Evolutionary conservation across 2,329 filamentous ascomycete genomes (phyloP).

Genomic region (Trichoderma polysporum): DNA sequence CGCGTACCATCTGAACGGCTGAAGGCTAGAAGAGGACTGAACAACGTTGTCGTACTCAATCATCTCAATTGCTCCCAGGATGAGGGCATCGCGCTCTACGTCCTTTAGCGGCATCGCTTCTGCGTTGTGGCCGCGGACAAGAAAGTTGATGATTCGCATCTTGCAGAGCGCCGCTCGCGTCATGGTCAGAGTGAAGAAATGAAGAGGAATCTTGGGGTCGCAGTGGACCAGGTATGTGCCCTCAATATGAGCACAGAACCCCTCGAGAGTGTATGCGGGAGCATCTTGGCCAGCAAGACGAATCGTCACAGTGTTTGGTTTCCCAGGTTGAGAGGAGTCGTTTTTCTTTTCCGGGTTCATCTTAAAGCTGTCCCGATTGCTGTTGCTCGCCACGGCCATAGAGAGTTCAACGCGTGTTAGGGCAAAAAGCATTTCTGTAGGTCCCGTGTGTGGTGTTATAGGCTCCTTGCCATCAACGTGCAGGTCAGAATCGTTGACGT

Average conservation of each 20-base stretch:
- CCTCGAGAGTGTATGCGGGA: slow-evolving; percentile 50
- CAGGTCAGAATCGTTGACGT: slow-evolving; percentile 62
- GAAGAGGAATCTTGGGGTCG: slow-evolving; percentile 58
- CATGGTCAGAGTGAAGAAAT: slow-evolving; percentile 59
- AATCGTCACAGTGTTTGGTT: slow-evolving; percentile 34
- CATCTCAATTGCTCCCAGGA: slow-evolving; percentile 56
- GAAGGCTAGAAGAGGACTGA: slow-evolving; percentile 50
- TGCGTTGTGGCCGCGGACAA: slow-evolving; percentile 48
- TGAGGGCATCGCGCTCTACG: slow-evolving; percentile 51
- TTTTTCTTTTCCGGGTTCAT: slow-evolving; percentile 31
- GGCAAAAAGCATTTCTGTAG: slow-evolving; percentile 61
- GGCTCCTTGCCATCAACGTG: slow-evolving; percentile 56
- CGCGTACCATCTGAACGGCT: slow-evolving; percentile 59
- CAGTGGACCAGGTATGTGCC: slow-evolving; percentile 56
- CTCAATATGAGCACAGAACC: slow-evolving; percentile 56
- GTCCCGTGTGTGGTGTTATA: slow-evolving; percentile 48
- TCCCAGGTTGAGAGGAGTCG: slow-evolving; percentile 26
- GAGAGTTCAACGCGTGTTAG: slow-evolving; percentile 58
- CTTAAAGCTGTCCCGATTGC: slow-evolving; percentile 39
- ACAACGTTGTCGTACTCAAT: slow-evolving; percentile 60
- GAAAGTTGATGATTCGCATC: slow-evolving; percentile 54
- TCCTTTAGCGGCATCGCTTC: slow-evolving; percentile 42
- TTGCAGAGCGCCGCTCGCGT: slow-evolving; percentile 56
- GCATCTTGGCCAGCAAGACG: slow-evolving; percentile 51
- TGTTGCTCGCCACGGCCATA: slow-evolving; percentile 52